A percentile compares a stretch with the other conserved stretches of the same genome.
Evolutionary conservation across 129 eudicot species (phyloP).

Genomic region (Flaveria linearis): DNA sequence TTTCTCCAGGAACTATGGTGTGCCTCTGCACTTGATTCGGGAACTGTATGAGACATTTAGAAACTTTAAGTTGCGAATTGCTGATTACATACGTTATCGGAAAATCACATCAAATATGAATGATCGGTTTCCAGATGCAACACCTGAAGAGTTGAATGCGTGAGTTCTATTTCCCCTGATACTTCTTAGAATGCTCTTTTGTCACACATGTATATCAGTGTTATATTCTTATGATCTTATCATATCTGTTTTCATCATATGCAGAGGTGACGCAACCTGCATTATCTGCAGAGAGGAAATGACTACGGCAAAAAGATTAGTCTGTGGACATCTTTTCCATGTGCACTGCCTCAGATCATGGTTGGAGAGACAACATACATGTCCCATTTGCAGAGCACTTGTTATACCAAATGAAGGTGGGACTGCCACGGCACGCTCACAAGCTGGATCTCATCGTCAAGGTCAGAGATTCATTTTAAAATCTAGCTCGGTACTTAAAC

Average conservation of each 20-base stretch:
- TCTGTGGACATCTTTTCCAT: conserved; percentile 95
- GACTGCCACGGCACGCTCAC: conserved; percentile 50
- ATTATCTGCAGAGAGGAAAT: conserved; percentile 99
- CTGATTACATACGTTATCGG: conserved; percentile 96
- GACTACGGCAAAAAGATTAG: conserved; percentile 87
- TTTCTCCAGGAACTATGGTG: conserved; percentile 81
- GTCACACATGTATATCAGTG: not conserved
- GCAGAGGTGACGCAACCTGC: conserved; percentile 97
- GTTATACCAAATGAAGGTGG: conserved; percentile 91
- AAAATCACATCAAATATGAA: conserved; percentile 98
- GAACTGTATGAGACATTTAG: conserved; percentile 98
- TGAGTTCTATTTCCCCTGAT: conserved; percentile 35
- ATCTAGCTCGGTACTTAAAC: not conserved
- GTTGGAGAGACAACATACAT: conserved; percentile 95
- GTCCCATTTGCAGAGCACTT: conserved; percentile 96
- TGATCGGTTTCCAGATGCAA: conserved; percentile 99
- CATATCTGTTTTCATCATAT: conserved; percentile 15
- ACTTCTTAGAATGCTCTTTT: not conserved
- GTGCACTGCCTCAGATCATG: conserved; percentile 99
- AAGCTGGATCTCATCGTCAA: conserved; percentile 60
- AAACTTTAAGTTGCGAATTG: conserved; percentile 84
- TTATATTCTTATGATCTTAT: not conserved
- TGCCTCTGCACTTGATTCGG: conserved; percentile 96
- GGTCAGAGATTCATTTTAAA: conserved; percentile 44
- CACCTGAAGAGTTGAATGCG: conserved; percentile 82